Evolutionary conservation across 164 flowering plant genomes (phyloP).

Genomic region (Liriodendron chinense): DNA sequence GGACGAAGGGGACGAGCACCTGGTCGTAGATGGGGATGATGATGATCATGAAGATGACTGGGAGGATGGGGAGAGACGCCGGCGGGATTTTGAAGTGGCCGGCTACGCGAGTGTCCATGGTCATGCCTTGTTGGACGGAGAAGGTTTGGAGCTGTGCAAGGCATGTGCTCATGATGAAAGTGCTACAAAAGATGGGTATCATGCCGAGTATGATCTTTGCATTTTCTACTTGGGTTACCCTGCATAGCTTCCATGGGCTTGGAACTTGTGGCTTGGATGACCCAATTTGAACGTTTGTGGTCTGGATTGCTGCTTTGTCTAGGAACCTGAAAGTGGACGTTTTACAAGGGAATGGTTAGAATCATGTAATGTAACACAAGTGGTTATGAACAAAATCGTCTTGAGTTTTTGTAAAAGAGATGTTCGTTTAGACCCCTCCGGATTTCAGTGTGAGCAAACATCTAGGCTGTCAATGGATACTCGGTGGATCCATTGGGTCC

Average conservation of each 20-base stretch:
- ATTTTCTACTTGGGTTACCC: constrained; percentile 55
- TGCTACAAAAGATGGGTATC: constrained; percentile 47
- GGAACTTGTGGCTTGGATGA: constrained; percentile 7
- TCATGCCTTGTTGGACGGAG: constrained; percentile 53
- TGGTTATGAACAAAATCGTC: too few species aligned
- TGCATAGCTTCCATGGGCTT: constrained; percentile 51
- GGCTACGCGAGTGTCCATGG: constrained; percentile 48
- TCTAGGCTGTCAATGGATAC: too few species aligned
- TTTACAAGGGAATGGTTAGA: not conserved
- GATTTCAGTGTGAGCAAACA: too few species aligned
- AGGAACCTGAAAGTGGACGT: constrained; percentile 30
- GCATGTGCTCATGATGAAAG: constrained; percentile 56
- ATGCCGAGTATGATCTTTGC: constrained; percentile 45
- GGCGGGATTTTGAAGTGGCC: constrained; percentile 41
- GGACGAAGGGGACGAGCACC: constrained; percentile 31
- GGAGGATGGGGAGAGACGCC: constrained; percentile 51
- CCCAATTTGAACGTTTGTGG: constrained; percentile 7
- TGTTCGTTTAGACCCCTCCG: too few species aligned
- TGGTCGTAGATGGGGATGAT: constrained; percentile 46
- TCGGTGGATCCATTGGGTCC: too few species aligned
- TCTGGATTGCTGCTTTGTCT: constrained; percentile 53
- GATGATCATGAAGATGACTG: constrained; percentile 38
- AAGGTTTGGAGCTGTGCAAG: constrained; percentile 64
- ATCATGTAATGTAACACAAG: not conserved
- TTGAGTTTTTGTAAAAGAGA: too few species aligned